These are phyloP conservation scores for Bryum argenteum DNA, from an alignment of 225 moss, liverwort and hornwort species.

Conservation along the genomic window DNA sequence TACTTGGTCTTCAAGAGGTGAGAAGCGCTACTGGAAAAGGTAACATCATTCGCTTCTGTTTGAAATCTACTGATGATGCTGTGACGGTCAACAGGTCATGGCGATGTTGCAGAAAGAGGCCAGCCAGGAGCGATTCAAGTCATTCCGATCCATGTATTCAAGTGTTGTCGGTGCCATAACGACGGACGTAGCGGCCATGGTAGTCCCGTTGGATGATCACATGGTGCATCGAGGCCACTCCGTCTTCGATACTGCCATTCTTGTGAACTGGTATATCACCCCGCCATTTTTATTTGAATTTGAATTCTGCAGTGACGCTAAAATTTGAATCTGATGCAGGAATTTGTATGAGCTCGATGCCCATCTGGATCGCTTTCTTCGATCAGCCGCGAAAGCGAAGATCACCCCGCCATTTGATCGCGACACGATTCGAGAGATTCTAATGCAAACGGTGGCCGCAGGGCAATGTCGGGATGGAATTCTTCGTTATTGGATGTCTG, in stretches of 20 bases:
- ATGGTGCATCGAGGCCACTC: constrained; percentile 97
- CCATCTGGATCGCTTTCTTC: constrained; percentile 81
- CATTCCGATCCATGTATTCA: constrained; percentile 86
- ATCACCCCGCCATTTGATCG: constrained; percentile 73
- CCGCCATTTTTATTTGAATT: neutral
- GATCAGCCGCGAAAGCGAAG: constrained; percentile 77
- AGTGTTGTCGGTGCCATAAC: constrained; percentile 91
- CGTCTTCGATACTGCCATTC: constrained; percentile 80
- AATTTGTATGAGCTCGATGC: constrained; percentile 88
- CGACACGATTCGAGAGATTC: constrained; percentile 68
- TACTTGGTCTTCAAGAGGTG: constrained; percentile 46
- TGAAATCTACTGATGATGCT: neutral
- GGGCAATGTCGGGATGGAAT: constrained; percentile 63
- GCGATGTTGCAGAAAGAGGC: constrained; percentile 58
- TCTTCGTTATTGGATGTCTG: constrained; percentile 88
- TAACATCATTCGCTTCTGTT: neutral
- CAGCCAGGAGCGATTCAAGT: constrained; percentile 40
- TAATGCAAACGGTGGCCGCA: constrained; percentile 79
- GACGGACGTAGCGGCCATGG: constrained; percentile 85
- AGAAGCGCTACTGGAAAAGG: neutral
- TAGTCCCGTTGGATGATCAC: constrained; percentile 93
- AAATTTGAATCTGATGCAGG: constrained; percentile 40
- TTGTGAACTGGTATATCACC: constrained; percentile 58
- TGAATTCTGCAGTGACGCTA: no score
- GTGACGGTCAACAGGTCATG: constrained; percentile 51